Conservation (phyloP, 2,329 filamentous ascomycete genomes). For the Pochonia chlamydosporia region DNA sequence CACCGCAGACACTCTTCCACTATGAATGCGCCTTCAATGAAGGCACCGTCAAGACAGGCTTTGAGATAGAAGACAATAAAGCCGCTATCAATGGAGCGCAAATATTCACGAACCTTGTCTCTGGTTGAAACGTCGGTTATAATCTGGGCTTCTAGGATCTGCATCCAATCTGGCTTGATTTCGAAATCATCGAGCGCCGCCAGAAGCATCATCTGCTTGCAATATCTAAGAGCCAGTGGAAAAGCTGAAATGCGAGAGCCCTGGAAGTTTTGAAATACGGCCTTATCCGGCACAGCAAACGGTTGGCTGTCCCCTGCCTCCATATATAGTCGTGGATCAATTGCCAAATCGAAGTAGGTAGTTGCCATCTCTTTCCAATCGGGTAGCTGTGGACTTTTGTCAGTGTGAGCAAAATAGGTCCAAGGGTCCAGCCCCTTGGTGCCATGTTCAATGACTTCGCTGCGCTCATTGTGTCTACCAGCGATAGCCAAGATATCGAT, state of each 20-base stretch:
- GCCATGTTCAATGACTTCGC: slow-evolving; percentile 85
- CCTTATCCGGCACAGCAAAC: slow-evolving; percentile 5
- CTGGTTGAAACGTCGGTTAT: slow-evolving; percentile 64
- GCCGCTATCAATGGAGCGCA: slow-evolving; percentile 35
- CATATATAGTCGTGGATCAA: slow-evolving; percentile 17
- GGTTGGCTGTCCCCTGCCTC: background rate
- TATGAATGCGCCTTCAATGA: slow-evolving; percentile 34
- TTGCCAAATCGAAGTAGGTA: slow-evolving; percentile 39
- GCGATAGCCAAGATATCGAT: slow-evolving; percentile 79
- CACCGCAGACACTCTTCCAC: slow-evolving; percentile 43
- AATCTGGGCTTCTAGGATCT: slow-evolving; percentile 67
- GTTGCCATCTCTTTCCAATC: slow-evolving; percentile 46
- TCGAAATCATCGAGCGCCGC: slow-evolving; percentile 43
- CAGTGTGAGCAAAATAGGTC: slow-evolving; percentile 42
- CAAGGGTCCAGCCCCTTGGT: slow-evolving; percentile 75
- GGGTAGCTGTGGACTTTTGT: slow-evolving; percentile 35
- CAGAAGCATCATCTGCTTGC: slow-evolving; percentile 48
- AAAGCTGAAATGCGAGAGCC: slow-evolving; percentile 50
- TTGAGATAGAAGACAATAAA: slow-evolving; percentile 40
- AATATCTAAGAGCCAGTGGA: slow-evolving; percentile 64
- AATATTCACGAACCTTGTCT: slow-evolving; percentile 48
- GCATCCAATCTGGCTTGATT: slow-evolving; percentile 78
- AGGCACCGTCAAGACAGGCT: slow-evolving; percentile 53
- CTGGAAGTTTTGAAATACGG: slow-evolving; percentile 40
- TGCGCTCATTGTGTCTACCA: slow-evolving; percentile 60